These are phyloP conservation scores for Leccinum fibrillosum DNA, from an alignment of 768 basidiomycete species.

Conservation along the genomic window DNA sequence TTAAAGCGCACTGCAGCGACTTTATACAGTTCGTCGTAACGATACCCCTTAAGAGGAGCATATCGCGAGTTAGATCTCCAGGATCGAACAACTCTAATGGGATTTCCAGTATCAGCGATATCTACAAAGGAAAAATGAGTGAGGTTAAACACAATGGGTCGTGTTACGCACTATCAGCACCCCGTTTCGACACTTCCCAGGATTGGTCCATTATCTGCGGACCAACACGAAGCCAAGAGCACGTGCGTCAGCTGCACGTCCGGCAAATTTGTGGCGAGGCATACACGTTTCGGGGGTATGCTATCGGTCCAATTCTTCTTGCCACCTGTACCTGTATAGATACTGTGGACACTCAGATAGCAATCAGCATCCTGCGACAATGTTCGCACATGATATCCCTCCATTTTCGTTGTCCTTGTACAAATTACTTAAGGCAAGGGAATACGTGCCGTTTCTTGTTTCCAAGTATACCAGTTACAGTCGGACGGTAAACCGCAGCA, in stretches of 20 bases:
- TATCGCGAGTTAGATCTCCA: constrained; percentile 18
- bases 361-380: not conserved
- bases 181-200: constrained; percentile 15
- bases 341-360: constrained; percentile 12
- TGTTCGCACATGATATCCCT: constrained; percentile 23
- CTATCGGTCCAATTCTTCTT: constrained; percentile 5
- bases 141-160: not conserved
- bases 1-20: constrained; percentile 15
- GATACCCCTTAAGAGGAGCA: constrained; percentile 24
- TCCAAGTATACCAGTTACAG: constrained; percentile 21
- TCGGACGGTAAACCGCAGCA: constrained; percentile 17
- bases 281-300: constrained; percentile 20
- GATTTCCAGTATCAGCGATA: constrained; percentile 17
- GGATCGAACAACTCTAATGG: constrained; percentile 29
- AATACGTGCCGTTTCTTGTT: constrained; percentile 10
- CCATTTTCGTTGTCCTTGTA: constrained; percentile 26
- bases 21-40: constrained; percentile 32
- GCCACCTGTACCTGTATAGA: constrained; percentile 30
- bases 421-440: constrained; percentile 17
- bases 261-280: constrained; percentile 3
- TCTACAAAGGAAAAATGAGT: constrained; percentile 7
- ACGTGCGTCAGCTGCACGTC: not conserved
- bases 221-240: constrained; percentile 12
- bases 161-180: constrained; percentile 17
- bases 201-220: constrained; percentile 24